A percentile compares a stretch with the other conserved stretches of the same genome.
These are phyloP conservation scores for Podaxis mareebaensis DNA, from an alignment of 768 basidiomycete species.

Conservation along the genomic window DNA sequence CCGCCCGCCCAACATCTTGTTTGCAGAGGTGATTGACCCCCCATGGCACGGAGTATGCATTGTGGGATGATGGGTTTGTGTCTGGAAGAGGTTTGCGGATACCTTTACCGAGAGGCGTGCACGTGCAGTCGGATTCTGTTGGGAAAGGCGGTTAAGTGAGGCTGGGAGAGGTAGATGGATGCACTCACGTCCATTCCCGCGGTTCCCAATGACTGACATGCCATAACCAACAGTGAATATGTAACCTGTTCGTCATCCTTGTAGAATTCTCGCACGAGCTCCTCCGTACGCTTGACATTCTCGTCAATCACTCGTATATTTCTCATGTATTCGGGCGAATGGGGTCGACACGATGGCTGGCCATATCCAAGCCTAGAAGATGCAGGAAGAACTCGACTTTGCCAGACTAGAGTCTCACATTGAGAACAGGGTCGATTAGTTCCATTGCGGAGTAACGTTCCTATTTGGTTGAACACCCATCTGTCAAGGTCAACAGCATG, in stretches of 20 bases:
- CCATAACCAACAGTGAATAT: constrained; percentile 89
- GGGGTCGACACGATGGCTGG: constrained; percentile 82
- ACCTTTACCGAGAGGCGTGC: constrained; percentile 76
- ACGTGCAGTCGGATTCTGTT: constrained; percentile 82
- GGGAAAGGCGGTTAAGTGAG: background rate
- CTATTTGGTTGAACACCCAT: constrained; percentile 79
- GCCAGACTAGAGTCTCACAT: constrained; percentile 51
- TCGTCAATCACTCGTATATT: constrained; percentile 79
- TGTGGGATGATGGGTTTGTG: constrained; percentile 58
- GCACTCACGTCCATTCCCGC: constrained; percentile 77
- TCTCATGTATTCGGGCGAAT: constrained; percentile 85
- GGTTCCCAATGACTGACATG: constrained; percentile 86
- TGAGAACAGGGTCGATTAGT: constrained; percentile 47
- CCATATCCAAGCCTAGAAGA: constrained; percentile 81
- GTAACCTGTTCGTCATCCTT: constrained; percentile 68
- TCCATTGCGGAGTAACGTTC: constrained; percentile 60
- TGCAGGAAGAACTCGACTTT: constrained; percentile 82
- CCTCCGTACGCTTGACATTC: constrained; percentile 68
- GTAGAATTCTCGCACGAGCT: constrained; percentile 64
- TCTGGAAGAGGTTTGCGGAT: constrained; percentile 67
- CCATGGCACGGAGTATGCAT: constrained; percentile 70
- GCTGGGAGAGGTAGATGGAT: background rate
- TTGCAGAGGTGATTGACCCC: constrained; percentile 50
- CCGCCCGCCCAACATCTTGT: constrained; percentile 81
- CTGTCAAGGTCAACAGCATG: constrained; percentile 77